Evolutionary conservation across 805 yeast species (phyloP), one percentile per base, ranked within the genome.

Genomic region (Metschnikowia lochheadii): DNA sequence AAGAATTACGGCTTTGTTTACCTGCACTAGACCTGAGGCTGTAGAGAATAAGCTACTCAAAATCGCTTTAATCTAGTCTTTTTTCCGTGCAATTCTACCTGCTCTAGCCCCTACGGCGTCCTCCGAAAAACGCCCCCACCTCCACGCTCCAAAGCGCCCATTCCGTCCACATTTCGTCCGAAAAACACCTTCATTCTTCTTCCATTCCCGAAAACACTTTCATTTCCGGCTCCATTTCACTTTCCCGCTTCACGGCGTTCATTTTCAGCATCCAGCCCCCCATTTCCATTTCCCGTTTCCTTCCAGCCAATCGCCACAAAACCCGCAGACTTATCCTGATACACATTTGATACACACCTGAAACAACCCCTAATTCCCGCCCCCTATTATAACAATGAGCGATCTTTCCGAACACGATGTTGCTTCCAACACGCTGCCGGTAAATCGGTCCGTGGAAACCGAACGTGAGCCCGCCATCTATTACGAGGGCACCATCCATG

Each of bases 401-500:
- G 23, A 33, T 14, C 10, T n/a, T 18, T 17, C 17, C 38, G 38
- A 32, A 13, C 7, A 21, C n/a, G 31, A 21, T n/a, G 36, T 34
- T 37, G n/a, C 3, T 2, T 17, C 29, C 31, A 21, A 17, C 14
- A n/a, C 5, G 6, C 38, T 32, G 45, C 45, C 31, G 26, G n/a
- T 42, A 4, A 32, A 33, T 6, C 20, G 18, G 7, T 20, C 45
- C 13, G 34, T 29, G 26, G 35, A 14, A 35, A 5, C 49, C 18
- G 47, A 46, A 14, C 49, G 48, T 1, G 58, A 50, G 35, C 50
- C 49, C 13, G 32, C 41, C n/a, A 38, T 53, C 31, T 41, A 51
- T 37, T 50, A 37, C 33, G 56, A 53, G 15, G 54, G 50, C 29
- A 50, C 51, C 11, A 44, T 49, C 31, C 50, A 51, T 33, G 56